Evolutionary conservation across 129 eudicot species (phyloP), one percentile per base, ranked within the genome.

Genomic region (Silybum marianum): DNA sequence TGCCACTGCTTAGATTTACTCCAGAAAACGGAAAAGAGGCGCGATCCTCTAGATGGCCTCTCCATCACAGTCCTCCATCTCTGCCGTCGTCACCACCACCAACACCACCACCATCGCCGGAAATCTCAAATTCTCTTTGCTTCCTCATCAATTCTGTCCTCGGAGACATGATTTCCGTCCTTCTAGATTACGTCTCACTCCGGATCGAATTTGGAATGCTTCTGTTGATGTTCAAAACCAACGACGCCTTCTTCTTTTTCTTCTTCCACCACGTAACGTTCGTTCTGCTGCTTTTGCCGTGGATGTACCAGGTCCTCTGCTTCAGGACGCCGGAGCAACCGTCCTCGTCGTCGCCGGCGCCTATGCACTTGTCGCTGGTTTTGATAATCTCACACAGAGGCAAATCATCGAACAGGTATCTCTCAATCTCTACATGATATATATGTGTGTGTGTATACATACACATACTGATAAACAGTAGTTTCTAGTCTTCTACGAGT

Each of bases 241-340:
- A 40, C 88, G 69, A 23, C 78, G 75, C n/a, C 83, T 25, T 78
- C 30, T 71, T 42, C 79, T 65, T n/a, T n/a, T n/a, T 38, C 32
- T 32, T 58, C 77, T 22, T 21, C 78, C 78, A 18, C 73, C 72
- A 28, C 67, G 76, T 67, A 9, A 54, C 34, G 63, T 71, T 28
- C 82, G 86, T 19, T 21, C 46, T 4, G 18, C 78, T 9, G 89
- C 85, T 71, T 51, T 78, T 11, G 0, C 82, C 14, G 80, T 25
- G 44, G 85, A 77, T 71, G 83, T 38, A 0, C 73, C 85, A 2
- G 89, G 69, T 18, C 76, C 81, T 7, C 10, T 89, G 28, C 28
- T 89, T n/a, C 97, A 88, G 72, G 98, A 95, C 71, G 90, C 91
- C 78, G 91, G 88, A 22, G 97, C 97, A 13, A 85, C 93, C 38